A percentile compares a stretch with the other conserved stretches of the same genome.
Conservation (phyloP, 768 basidiomycete genomes). For the Mycena galopus region DNA sequence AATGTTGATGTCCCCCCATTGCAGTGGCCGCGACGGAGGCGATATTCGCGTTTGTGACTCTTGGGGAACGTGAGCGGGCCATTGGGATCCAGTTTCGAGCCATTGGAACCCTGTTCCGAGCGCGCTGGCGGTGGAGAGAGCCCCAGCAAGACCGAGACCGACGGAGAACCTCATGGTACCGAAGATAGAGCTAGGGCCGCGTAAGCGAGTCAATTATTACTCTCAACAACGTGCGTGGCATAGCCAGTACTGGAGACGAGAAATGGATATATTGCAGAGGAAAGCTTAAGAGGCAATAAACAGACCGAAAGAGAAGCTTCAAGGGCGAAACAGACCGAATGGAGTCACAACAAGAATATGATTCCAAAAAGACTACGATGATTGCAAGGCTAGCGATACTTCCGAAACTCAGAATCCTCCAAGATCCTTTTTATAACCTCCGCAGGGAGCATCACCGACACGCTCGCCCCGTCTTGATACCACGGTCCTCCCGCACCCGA, state of each 20-base stretch:
- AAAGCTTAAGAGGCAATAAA: too few relatives aligned
- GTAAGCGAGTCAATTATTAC: conserved; percentile 12
- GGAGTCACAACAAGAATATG: too few relatives aligned
- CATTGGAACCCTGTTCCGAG: too few relatives aligned
- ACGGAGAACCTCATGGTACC: conserved; percentile 16
- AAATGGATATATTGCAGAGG: too few relatives aligned
- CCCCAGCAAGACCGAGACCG: neutral
- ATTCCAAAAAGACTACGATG: too few relatives aligned
- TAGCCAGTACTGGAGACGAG: too few relatives aligned
- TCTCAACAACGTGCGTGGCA: too few relatives aligned
- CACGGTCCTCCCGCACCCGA: conserved; percentile 31
- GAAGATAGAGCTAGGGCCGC: neutral
- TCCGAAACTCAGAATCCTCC: conserved; percentile 41
- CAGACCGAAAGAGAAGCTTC: too few relatives aligned
- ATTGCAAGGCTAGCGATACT: conserved; percentile 35
- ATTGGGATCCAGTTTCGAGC: conserved; percentile 12
- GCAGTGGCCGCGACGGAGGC: conserved; percentile 74
- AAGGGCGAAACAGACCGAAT: too few relatives aligned
- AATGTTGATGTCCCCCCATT: conserved; percentile 93
- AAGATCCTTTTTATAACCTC: conserved; percentile 42
- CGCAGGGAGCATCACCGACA: conserved; percentile 40
- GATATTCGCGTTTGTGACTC: conserved; percentile 29
- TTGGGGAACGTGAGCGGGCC: neutral
- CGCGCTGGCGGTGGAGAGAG: neutral
- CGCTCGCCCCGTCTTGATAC: conserved; percentile 42